These are phyloP conservation scores for Clavariopsis aquatica DNA, from an alignment of 495 filamentous ascomycete genomes.

Conservation along the genomic window DNA sequence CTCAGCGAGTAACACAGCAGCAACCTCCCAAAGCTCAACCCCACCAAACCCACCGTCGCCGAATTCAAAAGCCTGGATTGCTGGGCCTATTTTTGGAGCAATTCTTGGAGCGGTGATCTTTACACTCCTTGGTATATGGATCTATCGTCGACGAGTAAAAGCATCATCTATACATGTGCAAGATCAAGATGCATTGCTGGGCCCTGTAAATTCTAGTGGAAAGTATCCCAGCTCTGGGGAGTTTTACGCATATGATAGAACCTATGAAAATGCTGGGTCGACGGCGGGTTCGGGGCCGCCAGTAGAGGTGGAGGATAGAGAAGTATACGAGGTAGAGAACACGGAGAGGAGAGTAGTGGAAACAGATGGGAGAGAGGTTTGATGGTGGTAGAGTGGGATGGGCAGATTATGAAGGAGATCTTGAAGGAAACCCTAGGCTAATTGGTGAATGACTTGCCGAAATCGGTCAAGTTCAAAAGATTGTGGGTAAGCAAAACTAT, in stretches of 20 bases:
- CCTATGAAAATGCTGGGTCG: neutral
- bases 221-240: neutral
- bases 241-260: neutral
- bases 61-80: conserved; percentile 13
- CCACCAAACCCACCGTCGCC: neutral
- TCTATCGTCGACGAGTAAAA: neutral
- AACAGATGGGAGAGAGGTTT: neutral
- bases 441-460: no score
- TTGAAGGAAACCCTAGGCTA: neutral
- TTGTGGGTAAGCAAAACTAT: no score
- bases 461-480: no score
- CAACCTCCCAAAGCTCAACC: neutral
- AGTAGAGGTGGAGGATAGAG: neutral
- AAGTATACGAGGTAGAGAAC: neutral
- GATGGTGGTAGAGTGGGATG: neutral
- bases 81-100: conserved; percentile 5
- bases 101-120: conserved; percentile 3
- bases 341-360: neutral
- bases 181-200: neutral
- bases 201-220: neutral
- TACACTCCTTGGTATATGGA: conserved; percentile 2
- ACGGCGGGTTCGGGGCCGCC: neutral
- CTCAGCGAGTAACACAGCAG: neutral
- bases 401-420: neutral
- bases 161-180: neutral